Conservation (phyloP, 345 rosid genomes). For the Eucalyptus leucophloia region DNA sequence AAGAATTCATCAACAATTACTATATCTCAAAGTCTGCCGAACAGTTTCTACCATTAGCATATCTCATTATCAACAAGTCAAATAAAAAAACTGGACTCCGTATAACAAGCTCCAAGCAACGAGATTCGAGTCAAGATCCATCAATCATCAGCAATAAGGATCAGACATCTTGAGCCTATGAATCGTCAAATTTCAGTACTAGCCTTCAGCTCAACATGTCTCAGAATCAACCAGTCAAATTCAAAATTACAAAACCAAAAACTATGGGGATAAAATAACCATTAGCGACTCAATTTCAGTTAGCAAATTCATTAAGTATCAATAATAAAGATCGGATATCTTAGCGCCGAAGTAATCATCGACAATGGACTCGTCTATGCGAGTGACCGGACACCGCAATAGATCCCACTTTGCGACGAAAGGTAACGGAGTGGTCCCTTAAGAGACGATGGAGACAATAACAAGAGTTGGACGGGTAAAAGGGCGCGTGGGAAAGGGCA, state of each 20-base stretch:
- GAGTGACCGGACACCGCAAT: conserved; percentile 31
- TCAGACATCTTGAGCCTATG: too few species aligned
- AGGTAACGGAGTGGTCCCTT: background rate
- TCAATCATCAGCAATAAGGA: too few species aligned
- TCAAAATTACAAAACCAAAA: background rate
- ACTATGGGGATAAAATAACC: background rate
- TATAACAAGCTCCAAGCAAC: too few species aligned
- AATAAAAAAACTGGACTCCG: too few species aligned
- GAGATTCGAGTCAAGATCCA: too few species aligned
- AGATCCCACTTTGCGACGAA: conserved; percentile 38
- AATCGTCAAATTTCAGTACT: too few species aligned
- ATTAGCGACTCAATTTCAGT: background rate
- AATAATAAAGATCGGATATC: conserved; percentile 68
- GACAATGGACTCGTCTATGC: conserved; percentile 61
- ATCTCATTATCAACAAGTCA: too few species aligned
- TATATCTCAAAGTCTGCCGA: background rate
- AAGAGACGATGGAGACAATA: background rate
- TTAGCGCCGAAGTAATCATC: conserved; percentile 66
- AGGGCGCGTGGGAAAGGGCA: too few species aligned
- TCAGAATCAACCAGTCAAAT: background rate
- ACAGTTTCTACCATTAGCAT: too few species aligned
- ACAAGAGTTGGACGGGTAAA: background rate
- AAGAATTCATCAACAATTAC: background rate
- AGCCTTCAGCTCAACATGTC: too few species aligned
- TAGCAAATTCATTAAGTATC: conserved; percentile 17